phyloP scores from a whole-genome alignment of 306 rosid genomes.

The Fragaria iinumae region DNA sequence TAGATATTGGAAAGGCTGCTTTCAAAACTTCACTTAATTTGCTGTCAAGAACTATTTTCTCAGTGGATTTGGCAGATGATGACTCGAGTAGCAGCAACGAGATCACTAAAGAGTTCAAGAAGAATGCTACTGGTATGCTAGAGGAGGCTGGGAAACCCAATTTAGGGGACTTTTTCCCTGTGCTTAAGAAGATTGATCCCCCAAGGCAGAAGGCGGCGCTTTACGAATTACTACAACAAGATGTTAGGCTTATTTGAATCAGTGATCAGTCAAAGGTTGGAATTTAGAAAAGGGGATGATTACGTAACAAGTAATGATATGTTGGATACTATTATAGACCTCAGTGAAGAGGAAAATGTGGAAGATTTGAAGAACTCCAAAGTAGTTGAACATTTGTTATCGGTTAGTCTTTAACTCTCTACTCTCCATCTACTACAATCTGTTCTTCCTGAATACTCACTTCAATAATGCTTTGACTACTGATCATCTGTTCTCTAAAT shows the following conservation, averaged over 20 bases:
- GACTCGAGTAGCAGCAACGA: background rate
- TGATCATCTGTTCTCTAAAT: too few relatives aligned
- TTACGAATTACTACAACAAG: background rate
- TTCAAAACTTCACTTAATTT: slow-evolving; percentile 21
- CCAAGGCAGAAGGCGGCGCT: slow-evolving; percentile 7
- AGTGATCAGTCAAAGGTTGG: background rate
- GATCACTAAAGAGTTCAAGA: slow-evolving; percentile 19
- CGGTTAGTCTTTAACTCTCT: background rate
- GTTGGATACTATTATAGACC: background rate
- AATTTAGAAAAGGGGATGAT: background rate
- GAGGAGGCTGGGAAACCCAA: slow-evolving; percentile 15
- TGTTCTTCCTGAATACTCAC: background rate
- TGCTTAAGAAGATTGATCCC: slow-evolving; percentile 16
- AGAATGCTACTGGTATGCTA: background rate
- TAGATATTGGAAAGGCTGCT: slow-evolving; percentile 22
- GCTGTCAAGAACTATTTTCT: slow-evolving; percentile 25
- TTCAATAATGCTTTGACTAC: background rate
- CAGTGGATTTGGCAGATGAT: slow-evolving; percentile 21
- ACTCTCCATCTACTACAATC: background rate
- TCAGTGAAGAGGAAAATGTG: background rate
- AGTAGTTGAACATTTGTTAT: background rate
- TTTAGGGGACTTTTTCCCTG: slow-evolving; percentile 16
- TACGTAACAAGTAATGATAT: background rate
- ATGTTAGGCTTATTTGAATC: background rate
- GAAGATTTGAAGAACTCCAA: background rate